These are phyloP conservation scores for Taphrina communis DNA, from an alignment of 1,139 yeast genomes.

Conservation along the genomic window DNA sequence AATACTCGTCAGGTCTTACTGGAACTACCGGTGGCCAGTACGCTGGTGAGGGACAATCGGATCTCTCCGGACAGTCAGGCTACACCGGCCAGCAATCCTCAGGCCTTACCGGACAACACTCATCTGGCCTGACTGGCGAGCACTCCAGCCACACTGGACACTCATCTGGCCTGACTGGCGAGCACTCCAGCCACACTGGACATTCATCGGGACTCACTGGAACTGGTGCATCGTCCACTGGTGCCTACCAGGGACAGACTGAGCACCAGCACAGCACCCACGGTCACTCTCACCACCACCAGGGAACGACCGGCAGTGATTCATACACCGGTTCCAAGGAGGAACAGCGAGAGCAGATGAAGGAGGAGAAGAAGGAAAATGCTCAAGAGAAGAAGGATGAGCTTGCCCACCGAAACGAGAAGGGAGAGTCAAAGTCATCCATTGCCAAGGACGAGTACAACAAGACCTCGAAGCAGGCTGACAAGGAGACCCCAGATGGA, in stretches of 20 bases:
- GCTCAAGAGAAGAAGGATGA: conserved; percentile 30
- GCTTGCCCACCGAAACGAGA: conserved; percentile 12
- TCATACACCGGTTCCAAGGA: conserved; percentile 24
- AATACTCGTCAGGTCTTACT: neutral
- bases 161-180: conserved; percentile 5
- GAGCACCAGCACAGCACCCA: conserved; percentile 34
- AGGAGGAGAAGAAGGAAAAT: conserved; percentile 33
- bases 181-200: neutral
- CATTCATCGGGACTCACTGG: conserved; percentile 16
- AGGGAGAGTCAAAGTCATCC: conserved; percentile 25
- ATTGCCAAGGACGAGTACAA: conserved; percentile 35
- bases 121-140: conserved; percentile 1
- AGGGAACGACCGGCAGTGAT: neutral
- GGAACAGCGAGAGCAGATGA: conserved; percentile 34
- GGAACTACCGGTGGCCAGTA: neutral
- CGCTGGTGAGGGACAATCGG: neutral
- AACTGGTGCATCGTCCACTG: conserved; percentile 6
- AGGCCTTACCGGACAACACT: neutral
- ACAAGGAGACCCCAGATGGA: conserved; percentile 34
- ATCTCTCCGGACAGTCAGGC: conserved; percentile 9
- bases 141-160: neutral
- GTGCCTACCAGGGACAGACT: conserved; percentile 27
- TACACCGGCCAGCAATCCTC: conserved; percentile 3
- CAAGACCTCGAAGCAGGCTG: conserved; percentile 28
- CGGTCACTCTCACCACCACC: conserved; percentile 13